These are phyloP conservation scores for Pseudogymnoascus sp. DNA, from an alignment of 2,329 filamentous ascomycete genomes.

Conservation along the genomic window DNA sequence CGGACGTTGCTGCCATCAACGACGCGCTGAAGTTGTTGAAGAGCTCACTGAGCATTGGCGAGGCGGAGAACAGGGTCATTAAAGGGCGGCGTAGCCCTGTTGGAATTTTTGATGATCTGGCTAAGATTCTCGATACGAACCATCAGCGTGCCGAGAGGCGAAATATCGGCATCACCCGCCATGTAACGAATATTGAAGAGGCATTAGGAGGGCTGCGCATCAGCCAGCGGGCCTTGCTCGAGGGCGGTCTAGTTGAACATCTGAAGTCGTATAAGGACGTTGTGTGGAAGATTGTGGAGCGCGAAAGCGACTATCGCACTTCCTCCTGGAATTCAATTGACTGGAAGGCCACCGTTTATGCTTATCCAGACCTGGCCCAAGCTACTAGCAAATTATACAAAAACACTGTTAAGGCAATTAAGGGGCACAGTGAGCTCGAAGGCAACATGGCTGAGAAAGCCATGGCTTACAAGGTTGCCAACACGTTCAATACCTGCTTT, in stretches of 20 bases:
- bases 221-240: not conserved
- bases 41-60: not conserved
- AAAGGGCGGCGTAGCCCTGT: not conserved
- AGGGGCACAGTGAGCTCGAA: not conserved
- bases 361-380: not conserved
- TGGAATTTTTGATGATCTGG: not conserved
- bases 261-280: not conserved
- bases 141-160: not conserved
- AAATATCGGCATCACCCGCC: not conserved
- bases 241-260: not conserved
- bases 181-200: not conserved
- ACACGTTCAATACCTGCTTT: not conserved
- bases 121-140: not conserved
- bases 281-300: not conserved
- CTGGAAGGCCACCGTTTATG: not conserved
- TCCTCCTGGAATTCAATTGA: not conserved
- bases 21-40: not conserved
- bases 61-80: not conserved
- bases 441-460: not conserved
- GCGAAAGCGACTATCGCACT: not conserved
- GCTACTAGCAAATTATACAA: not conserved
- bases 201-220: not conserved
- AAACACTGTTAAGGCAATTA: not conserved
- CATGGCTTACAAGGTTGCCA: not conserved
- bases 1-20: not conserved